Evolutionary conservation across 2,329 filamentous ascomycete species (phyloP), one percentile per base, ranked within the genome.

Genomic region (Penicillium sp.): DNA sequence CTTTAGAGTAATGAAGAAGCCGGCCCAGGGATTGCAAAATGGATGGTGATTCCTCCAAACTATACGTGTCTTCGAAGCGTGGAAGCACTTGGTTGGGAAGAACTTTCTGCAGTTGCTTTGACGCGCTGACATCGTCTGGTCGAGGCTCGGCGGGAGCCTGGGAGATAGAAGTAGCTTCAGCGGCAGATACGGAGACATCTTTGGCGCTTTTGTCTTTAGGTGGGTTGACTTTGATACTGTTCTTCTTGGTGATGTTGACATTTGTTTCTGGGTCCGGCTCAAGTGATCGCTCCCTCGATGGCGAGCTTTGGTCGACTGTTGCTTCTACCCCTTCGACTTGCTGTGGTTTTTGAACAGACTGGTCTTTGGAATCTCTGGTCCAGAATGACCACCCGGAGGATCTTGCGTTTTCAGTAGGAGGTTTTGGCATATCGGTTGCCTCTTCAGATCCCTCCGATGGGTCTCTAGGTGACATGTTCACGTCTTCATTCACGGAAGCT

Each of bases 1-100:
- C 86, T 74, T 69, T 88, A 76, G 53, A 62, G 47, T 70, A 70
- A 48, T 71, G 67, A 14, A 75, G 56, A 20, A 74, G 51, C 58
- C 76, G 59, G 59, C 69, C 65, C 37, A 77, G 61, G 24, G 71
- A 70, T 51, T 84, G 80, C n/a, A 89, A 62, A 13, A 89, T 79
- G 4, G 85, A 86, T 1, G 85, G 83, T 8, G 64, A 64, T 50
- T 71, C 67, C 55, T 72, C 63, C 40, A 66, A 46, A 26, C 62
- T 59, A 50, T 76, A 76, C 6, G 72, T 77, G 18, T 71, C 69
- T 48, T 68, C 66, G 38, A 78, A 73, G 13, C 61, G 61, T 6
- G 76, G 76, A 23, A 78, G 63, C 4, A 78, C 60, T 47, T 77
- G 68, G 49, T 77, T 77, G 9, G 71, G 67, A 7, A 71, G 50